These are phyloP conservation scores for Mycena vitilis DNA, from an alignment of 768 basidiomycete species.

Conservation along the genomic window DNA sequence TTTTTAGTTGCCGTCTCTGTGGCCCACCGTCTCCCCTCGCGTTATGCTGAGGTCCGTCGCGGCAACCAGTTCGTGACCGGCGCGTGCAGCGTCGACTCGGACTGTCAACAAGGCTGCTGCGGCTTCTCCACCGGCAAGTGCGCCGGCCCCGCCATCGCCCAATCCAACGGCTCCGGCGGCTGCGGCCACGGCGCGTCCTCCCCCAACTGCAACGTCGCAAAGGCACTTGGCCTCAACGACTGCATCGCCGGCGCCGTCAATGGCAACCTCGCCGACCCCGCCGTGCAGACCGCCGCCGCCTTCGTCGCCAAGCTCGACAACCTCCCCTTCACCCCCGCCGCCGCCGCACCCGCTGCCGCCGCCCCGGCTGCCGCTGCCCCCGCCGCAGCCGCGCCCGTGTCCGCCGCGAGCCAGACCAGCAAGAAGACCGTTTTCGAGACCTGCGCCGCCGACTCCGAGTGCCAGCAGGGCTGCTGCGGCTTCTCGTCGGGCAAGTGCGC, in stretches of 20 bases:
- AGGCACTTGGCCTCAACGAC: conserved; percentile 18
- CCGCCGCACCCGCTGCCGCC: conserved; percentile 10
- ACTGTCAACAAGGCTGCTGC: conserved; percentile 41
- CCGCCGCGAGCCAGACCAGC: conserved; percentile 13
- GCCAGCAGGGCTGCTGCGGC: conserved; percentile 42
- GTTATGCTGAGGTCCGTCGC: conserved; percentile 23
- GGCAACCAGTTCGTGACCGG: conserved; percentile 31
- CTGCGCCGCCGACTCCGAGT: conserved; percentile 39
- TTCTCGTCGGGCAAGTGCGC: conserved; percentile 42
- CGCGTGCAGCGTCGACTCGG: conserved; percentile 35
- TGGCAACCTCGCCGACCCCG: neutral
- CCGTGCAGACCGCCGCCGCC: conserved; percentile 11
- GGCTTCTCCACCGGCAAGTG: conserved; percentile 40
- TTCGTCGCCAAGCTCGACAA: conserved; percentile 23
- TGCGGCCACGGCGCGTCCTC: conserved; percentile 37
- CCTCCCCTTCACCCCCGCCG: conserved; percentile 16
- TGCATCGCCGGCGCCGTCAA: conserved; percentile 9
- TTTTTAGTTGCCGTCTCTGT: conserved; percentile 25
- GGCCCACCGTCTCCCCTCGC: conserved; percentile 24
- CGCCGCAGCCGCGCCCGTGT: neutral
- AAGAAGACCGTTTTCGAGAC: conserved; percentile 33
- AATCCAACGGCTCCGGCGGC: conserved; percentile 39
- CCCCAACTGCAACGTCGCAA: conserved; percentile 39
- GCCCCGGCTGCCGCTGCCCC: neutral
- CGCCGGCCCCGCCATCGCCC: conserved; percentile 40